phyloP scores from a whole-genome alignment of 495 filamentous ascomycete genomes.

The Penicillium herquei region DNA sequence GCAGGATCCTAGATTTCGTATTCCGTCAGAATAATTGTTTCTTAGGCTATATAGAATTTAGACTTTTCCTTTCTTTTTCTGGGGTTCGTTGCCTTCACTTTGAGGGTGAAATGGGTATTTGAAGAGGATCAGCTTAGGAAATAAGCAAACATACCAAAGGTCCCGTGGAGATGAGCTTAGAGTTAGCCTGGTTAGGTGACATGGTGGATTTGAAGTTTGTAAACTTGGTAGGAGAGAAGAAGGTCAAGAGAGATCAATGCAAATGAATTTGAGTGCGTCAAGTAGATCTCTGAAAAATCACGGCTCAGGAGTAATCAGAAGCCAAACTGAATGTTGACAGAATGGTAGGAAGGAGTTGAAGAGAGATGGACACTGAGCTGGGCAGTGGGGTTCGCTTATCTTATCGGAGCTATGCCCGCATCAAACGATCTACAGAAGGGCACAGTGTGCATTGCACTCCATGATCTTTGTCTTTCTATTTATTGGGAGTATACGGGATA shows the following conservation, averaged over 20 bases:
- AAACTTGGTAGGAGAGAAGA: neutral
- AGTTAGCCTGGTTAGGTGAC: neutral
- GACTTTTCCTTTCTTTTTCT: neutral
- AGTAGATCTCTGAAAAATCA: neutral
- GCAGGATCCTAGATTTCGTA: slow-evolving; percentile 33
- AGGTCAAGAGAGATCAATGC: neutral
- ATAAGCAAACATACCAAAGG: slow-evolving; percentile 7
- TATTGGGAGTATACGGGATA: no score
- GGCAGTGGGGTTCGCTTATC: neutral
- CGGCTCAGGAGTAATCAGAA: neutral
- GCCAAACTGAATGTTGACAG: neutral
- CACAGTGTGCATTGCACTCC: no score
- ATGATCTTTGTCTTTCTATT: no score
- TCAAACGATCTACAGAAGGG: no score
- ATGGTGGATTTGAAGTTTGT: neutral
- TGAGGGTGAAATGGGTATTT: neutral
- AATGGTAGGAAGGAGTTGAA: neutral
- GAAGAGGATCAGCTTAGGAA: neutral
- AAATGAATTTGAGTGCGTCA: no score
- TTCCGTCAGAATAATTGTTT: slow-evolving; percentile 1
- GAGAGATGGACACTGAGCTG: neutral
- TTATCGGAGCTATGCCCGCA: neutral
- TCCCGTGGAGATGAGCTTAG: neutral
- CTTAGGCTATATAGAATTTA: neutral
- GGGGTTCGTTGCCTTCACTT: neutral